A percentile compares a stretch with the other conserved stretches of the same genome.
phyloP scores from a whole-genome alignment of 345 rosid genomes.

The Moricandia arvensis region DNA sequence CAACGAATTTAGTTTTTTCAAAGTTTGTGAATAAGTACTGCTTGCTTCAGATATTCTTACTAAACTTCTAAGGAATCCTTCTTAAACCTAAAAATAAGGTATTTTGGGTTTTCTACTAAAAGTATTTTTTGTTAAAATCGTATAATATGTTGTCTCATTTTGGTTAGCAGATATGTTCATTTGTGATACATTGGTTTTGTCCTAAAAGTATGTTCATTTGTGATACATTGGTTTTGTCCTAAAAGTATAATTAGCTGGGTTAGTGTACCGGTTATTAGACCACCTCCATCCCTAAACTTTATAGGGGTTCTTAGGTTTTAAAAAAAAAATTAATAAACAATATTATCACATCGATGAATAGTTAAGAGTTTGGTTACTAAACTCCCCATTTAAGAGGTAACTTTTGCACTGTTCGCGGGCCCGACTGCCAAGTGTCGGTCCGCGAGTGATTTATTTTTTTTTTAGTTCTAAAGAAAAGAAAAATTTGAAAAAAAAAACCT shows the following conservation, averaged over 20 bases:
- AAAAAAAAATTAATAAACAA: too few species aligned
- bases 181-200: not conserved
- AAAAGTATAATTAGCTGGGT: not conserved
- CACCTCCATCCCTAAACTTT: too few species aligned
- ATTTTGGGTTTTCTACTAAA: not conserved
- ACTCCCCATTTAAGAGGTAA: too few species aligned
- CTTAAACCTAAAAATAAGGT: not conserved
- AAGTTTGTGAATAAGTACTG: not conserved
- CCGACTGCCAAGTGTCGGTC: too few species aligned
- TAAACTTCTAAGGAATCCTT: not conserved
- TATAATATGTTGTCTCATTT: not conserved
- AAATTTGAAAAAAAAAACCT: too few species aligned
- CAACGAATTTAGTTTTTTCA: not conserved
- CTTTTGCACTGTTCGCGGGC: too few species aligned
- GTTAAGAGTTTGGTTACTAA: too few species aligned
- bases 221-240: not conserved
- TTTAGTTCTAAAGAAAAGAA: too few species aligned
- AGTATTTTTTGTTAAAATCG: not conserved
- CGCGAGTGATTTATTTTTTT: too few species aligned
- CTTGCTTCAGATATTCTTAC: not conserved
- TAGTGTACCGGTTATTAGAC: not conserved
- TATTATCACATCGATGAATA: too few species aligned
- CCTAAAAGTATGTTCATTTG: not conserved
- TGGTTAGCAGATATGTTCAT: not conserved
- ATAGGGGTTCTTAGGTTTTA: too few species aligned